Percentiles rank a stretch among this genome's conserved stretches.
Evolutionary conservation across 257 asterid genomes (phyloP).

Genomic region (Solanum gandarillasii): DNA sequence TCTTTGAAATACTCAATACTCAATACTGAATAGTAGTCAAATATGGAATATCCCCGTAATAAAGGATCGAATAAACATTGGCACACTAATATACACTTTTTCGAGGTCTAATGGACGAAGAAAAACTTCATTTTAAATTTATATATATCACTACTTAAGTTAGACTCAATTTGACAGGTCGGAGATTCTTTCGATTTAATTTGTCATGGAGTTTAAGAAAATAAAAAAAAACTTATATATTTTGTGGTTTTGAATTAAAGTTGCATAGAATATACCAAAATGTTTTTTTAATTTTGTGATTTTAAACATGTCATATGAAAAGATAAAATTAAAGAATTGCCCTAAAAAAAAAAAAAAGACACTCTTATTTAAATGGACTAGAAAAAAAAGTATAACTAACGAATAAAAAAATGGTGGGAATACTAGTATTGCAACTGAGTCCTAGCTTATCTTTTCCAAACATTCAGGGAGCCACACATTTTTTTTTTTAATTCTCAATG

Average conservation of each 20-base stretch:
- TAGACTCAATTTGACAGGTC: background rate
- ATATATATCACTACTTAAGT: background rate
- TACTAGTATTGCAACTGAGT: background rate
- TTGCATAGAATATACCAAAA: too few relatives aligned
- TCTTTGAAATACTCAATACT: background rate
- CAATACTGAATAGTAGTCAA: background rate
- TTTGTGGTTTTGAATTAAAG: too few relatives aligned
- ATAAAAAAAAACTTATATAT: too few relatives aligned
- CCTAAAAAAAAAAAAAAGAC: background rate
- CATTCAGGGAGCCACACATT: background rate
- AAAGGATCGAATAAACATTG: background rate
- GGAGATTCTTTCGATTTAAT: background rate
- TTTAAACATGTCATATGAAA: rapidly evolving
- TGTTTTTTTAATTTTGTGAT: rapidly evolving
- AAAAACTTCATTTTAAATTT: background rate
- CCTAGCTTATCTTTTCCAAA: background rate
- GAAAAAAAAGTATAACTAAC: too few relatives aligned
- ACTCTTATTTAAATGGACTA: background rate
- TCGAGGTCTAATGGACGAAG: background rate
- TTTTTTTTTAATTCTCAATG: background rate
- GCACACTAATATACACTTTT: background rate
- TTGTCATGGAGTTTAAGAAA: background rate
- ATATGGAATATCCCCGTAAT: background rate
- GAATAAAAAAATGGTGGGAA: too few relatives aligned
- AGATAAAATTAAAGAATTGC: too few relatives aligned